Percentiles rank a stretch among this genome's conserved stretches.
These are phyloP conservation scores for Phytophthora boehmeriae DNA, from an alignment of 352 stramenopile species.

Conservation along the genomic window DNA sequence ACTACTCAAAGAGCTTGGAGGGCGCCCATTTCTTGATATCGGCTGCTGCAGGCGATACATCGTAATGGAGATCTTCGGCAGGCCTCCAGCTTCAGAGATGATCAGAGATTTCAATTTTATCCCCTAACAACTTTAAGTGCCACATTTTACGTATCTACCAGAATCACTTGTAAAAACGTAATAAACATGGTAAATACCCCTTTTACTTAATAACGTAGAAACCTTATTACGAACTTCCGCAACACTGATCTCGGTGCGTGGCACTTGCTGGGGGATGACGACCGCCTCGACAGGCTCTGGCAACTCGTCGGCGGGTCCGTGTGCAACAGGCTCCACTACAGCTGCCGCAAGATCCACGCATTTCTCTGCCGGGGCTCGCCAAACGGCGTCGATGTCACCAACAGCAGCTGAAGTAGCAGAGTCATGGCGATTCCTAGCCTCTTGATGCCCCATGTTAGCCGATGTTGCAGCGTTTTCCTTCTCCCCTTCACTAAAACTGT, in stretches of 20 bases:
- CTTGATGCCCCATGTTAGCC: conserved; percentile 16
- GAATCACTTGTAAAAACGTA: background rate
- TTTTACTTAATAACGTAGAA: background rate
- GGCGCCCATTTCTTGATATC: background rate
- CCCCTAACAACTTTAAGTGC: background rate
- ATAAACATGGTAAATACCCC: background rate
- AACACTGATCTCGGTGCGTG: too few species aligned
- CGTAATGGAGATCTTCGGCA: too few species aligned
- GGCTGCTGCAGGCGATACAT: background rate
- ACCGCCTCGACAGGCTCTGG: background rate
- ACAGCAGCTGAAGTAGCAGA: background rate
- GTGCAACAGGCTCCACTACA: conserved; percentile 16
- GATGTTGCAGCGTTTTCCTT: conserved; percentile 41
- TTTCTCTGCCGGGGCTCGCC: conserved; percentile 5
- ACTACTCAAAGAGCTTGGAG: background rate
- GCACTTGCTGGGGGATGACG: background rate
- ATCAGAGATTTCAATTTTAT: too few species aligned
- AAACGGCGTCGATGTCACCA: background rate
- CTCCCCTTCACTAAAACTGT: conserved; percentile 39
- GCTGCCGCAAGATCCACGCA: conserved; percentile 4
- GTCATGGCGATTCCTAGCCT: background rate
- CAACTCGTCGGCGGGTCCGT: background rate
- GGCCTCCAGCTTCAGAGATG: too few species aligned
- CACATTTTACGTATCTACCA: background rate
- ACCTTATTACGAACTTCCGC: too few species aligned